phyloP scores from a whole-genome alignment of 345 rosid genomes.

The Triadica sebifera region DNA sequence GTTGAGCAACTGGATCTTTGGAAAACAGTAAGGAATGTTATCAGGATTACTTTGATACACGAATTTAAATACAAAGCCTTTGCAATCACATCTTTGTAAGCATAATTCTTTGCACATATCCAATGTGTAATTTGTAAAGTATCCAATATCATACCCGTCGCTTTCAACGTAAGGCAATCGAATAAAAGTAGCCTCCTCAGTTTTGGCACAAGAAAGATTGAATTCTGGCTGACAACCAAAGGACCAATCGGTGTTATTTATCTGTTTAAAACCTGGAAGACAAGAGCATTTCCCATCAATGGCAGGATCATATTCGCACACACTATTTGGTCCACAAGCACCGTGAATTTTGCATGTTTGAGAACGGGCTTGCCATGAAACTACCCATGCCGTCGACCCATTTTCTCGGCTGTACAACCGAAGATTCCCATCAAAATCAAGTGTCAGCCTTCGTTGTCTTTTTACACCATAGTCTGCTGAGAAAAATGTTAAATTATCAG shows the following conservation, averaged over 20 bases:
- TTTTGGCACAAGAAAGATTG: background rate
- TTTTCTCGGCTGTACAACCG: conserved; percentile 30
- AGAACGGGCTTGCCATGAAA: conserved; percentile 24
- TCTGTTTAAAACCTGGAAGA: conserved; percentile 22
- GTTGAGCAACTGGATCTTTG: background rate
- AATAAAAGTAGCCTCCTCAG: background rate
- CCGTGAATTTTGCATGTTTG: conserved; percentile 24
- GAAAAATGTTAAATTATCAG: conserved; percentile 22
- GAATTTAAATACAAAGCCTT: background rate
- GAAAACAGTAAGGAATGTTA: background rate
- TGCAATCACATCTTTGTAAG: conserved; percentile 3
- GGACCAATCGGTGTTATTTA: conserved; percentile 26
- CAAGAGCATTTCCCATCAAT: conserved; percentile 22
- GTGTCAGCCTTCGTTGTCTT: conserved; percentile 13
- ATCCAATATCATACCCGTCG: conserved; percentile 1
- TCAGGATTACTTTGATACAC: no score
- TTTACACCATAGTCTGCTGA: conserved; percentile 27
- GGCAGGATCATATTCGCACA: conserved; percentile 17
- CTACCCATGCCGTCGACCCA: conserved; percentile 5
- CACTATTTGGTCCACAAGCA: conserved; percentile 28
- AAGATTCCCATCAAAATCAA: conserved; percentile 33
- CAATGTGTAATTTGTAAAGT: conserved; percentile 5
- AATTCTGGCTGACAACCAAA: conserved; percentile 17
- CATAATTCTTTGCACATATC: background rate
- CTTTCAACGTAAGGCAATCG: background rate